Base-by-base conservation (phyloP, 768 basidiomycete species). In the Sporobolomyces roseus region DNA sequence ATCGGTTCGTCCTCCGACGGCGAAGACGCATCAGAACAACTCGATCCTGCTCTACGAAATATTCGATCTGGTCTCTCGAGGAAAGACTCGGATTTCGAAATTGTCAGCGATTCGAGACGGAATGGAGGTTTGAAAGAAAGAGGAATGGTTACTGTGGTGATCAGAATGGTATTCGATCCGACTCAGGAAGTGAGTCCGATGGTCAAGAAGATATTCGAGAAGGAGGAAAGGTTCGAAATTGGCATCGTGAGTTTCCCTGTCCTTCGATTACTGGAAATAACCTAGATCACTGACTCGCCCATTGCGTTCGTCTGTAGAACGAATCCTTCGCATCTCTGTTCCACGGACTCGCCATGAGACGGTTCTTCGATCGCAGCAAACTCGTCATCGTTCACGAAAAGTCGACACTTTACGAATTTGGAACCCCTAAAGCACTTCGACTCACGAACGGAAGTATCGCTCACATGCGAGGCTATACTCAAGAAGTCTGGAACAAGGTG, bases 371-470 rank as follows among this genome's bases (percentile, higher is more conserved):
- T 10, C 33, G 21, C 21, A 33, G 14, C 41, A 12, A 58, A 17
- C 55, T 71, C 41, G 54, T 70, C 61, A 25, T 71, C 29, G 52
- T 58, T 33, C 19, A 63, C 48, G 13, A 29, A 8, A 29, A 43
- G 16, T 33, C 48, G 6, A 55, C 52, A 45, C 29, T 71, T 41
- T 71, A 50, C 65, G 65, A 66, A 6, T 71, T 67, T 19, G 70
- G 65, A 17, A 71, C 70, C 23, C 65, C 70, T 17, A 25, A n/a
- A 4, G 60, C 65, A 6, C 62, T 71, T 50, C 27, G 38, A 6
- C 35, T 66, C 19, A 0, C 5, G 0, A 3, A 51, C 8, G 52
- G 58, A 6, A 19, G 7, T 8, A 25, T 12, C 0, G 62, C 30
- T 1, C 13, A 33, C 1, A 43, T 71, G 45, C 23, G 23, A 23